Evolutionary conservation across 441 rosid species (phyloP).

Genomic region (Isatis lusitanica): DNA sequence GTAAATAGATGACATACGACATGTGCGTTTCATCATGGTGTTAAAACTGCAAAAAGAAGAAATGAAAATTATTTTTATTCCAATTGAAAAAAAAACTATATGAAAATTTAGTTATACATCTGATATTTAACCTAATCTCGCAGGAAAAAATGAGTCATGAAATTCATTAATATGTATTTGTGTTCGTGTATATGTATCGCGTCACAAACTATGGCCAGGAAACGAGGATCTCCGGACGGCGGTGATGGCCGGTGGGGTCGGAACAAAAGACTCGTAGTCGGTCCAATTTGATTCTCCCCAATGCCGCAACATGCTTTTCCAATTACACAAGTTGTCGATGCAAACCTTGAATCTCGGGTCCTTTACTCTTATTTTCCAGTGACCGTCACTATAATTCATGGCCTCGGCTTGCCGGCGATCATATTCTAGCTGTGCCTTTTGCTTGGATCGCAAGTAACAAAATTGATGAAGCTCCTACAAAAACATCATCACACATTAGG

Average conservation of each 20-base stretch:
- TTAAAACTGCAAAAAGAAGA: neutral
- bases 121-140: slow-evolving; percentile 19
- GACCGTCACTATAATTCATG: slow-evolving; percentile 62
- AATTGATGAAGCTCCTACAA: slow-evolving; percentile 61
- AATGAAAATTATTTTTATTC: slow-evolving; percentile 2
- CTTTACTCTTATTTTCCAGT: slow-evolving; percentile 58
- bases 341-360: slow-evolving; percentile 67
- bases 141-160: slow-evolving; percentile 5
- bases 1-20: neutral
- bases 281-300: slow-evolving; percentile 95
- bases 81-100: slow-evolving; percentile 9
- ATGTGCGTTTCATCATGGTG: neutral
- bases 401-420: slow-evolving; percentile 77
- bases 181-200: neutral
- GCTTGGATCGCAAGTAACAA: slow-evolving; percentile 70
- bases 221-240: slow-evolving; percentile 15
- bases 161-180: neutral
- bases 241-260: slow-evolving; percentile 74
- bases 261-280: slow-evolving; percentile 48
- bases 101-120: neutral
- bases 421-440: slow-evolving; percentile 82
- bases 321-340: slow-evolving; percentile 65
- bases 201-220: slow-evolving; percentile 22
- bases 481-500: neutral
- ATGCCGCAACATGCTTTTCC: slow-evolving; percentile 82